Evolutionary conservation across 1,284 basidiomycete genomes (phyloP).

Genomic region (Cryptococcus sp.): DNA sequence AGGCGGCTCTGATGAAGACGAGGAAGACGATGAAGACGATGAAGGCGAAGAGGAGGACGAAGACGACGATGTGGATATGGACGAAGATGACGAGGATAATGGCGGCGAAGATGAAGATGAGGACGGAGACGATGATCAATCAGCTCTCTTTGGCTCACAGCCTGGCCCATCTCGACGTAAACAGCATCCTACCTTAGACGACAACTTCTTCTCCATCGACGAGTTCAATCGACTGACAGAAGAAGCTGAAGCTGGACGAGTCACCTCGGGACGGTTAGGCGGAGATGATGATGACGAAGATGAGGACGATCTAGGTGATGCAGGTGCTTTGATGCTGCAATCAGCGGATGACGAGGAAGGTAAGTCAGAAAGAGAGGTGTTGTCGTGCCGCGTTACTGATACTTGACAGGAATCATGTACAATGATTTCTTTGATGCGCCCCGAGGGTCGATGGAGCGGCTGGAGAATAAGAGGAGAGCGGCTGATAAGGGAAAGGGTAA

Average conservation of each 20-base stretch:
- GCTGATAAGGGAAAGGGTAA: conserved; percentile 21
- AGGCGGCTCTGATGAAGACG: conserved; percentile 25
- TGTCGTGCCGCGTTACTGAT: no score
- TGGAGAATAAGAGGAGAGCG: not conserved
- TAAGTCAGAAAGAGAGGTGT: not conserved
- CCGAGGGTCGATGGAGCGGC: conserved; percentile 2
- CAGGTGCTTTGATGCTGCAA: conserved; percentile 37
- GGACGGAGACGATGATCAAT: conserved; percentile 28
- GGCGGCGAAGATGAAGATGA: conserved; percentile 19
- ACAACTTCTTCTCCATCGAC: conserved; percentile 85
- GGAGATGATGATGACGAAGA: conserved; percentile 53
- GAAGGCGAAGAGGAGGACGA: conserved; percentile 35
- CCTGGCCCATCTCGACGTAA: conserved; percentile 40
- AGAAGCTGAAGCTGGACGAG: conserved; percentile 64
- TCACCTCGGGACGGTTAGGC: conserved; percentile 59
- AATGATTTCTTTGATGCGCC: conserved; percentile 62
- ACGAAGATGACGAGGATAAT: conserved; percentile 54
- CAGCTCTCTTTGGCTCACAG: conserved; percentile 20
- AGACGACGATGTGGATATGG: conserved; percentile 43
- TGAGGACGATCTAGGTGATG: conserved; percentile 53
- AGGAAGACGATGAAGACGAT: conserved; percentile 41
- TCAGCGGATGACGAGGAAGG: conserved; percentile 44
- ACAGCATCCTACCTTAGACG: conserved; percentile 68
- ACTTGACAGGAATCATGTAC: conserved; percentile 44
- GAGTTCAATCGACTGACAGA: conserved; percentile 85